Evolutionary conservation across 495 filamentous ascomycete species (phyloP).

Genomic region (Podospora pseudoanserina): DNA sequence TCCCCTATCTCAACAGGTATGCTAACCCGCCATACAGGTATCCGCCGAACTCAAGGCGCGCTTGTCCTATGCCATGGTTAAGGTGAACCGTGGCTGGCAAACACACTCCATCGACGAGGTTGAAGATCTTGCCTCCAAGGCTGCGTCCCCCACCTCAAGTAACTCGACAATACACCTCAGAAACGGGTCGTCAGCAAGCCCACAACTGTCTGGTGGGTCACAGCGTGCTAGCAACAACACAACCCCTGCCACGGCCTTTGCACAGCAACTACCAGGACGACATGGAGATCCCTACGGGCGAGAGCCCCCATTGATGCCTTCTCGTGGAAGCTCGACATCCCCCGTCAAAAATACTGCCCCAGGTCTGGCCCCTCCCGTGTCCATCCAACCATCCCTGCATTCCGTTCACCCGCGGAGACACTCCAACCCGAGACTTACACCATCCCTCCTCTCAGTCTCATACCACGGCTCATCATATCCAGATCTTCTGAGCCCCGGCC

Average conservation of each 20-base stretch:
- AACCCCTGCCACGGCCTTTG: conserved; percentile 26
- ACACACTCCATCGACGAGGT: conserved; percentile 63
- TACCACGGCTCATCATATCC: conserved; percentile 37
- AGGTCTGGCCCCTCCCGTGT: conserved; percentile 36
- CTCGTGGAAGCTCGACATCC: conserved; percentile 26
- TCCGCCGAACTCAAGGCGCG: conserved; percentile 73
- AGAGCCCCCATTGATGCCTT: conserved; percentile 17
- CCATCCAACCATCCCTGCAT: conserved; percentile 34
- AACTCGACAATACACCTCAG: conserved; percentile 50
- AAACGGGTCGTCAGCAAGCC: conserved; percentile 46
- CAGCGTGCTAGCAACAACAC: conserved; percentile 35
- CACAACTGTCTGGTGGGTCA: conserved; percentile 34
- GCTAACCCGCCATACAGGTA: conserved; percentile 49
- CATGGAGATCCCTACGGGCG: conserved; percentile 16
- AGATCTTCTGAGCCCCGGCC: conserved; percentile 38
- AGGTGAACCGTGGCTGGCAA: conserved; percentile 84
- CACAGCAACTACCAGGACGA: conserved; percentile 26
- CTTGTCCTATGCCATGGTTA: conserved; percentile 83
- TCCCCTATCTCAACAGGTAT: background rate
- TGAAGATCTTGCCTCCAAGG: conserved; percentile 63
- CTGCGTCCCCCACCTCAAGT: conserved; percentile 54
- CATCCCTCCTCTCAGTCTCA: conserved; percentile 37
- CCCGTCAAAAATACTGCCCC: conserved; percentile 27
- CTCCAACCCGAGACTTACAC: conserved; percentile 37
- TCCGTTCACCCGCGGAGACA: conserved; percentile 34